These are phyloP conservation scores for Tulasnella sp. DNA, from an alignment of 768 basidiomycete genomes.

Conservation along the genomic window DNA sequence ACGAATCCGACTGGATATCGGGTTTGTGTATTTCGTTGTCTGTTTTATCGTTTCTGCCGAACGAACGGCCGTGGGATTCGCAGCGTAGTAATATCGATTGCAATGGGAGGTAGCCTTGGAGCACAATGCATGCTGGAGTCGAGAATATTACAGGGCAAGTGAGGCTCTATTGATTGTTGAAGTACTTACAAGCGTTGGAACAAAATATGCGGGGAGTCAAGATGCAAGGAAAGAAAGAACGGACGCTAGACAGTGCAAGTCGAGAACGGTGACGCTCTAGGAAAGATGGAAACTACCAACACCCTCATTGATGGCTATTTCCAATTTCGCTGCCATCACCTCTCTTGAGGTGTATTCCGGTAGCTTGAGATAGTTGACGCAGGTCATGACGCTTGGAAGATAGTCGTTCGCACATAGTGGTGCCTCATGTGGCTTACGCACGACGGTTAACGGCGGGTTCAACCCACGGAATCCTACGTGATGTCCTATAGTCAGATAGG, in stretches of 20 bases:
- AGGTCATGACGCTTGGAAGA: conserved; percentile 97
- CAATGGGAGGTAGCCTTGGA: too few relatives aligned
- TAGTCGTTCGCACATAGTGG: conserved; percentile 89
- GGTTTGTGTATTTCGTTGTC: too few relatives aligned
- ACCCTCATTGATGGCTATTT: conserved; percentile 82
- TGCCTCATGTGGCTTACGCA: conserved; percentile 90
- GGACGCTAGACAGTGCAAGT: background rate
- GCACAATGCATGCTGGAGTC: too few relatives aligned
- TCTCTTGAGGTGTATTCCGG: conserved; percentile 88
- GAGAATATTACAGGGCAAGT: too few relatives aligned
- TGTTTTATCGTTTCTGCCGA: too few relatives aligned
- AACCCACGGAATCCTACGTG: conserved; percentile 80
- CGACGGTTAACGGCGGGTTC: conserved; percentile 89
- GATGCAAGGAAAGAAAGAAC: background rate
- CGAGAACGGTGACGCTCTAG: conserved; percentile 30
- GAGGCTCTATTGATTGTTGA: too few relatives aligned
- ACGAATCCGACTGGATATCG: too few relatives aligned
- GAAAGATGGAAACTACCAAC: conserved; percentile 97
- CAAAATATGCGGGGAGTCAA: background rate
- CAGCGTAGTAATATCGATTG: too few relatives aligned
- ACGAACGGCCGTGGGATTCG: too few relatives aligned
- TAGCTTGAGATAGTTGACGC: conserved; percentile 91
- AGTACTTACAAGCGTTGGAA: too few relatives aligned
- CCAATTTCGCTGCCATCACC: conserved; percentile 75
- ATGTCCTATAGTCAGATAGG: conserved; percentile 12